A percentile compares a stretch with the other conserved stretches of the same genome.
Conservation (phyloP, 139 green algal genomes). For the Chlorella sorokiniana region DNA sequence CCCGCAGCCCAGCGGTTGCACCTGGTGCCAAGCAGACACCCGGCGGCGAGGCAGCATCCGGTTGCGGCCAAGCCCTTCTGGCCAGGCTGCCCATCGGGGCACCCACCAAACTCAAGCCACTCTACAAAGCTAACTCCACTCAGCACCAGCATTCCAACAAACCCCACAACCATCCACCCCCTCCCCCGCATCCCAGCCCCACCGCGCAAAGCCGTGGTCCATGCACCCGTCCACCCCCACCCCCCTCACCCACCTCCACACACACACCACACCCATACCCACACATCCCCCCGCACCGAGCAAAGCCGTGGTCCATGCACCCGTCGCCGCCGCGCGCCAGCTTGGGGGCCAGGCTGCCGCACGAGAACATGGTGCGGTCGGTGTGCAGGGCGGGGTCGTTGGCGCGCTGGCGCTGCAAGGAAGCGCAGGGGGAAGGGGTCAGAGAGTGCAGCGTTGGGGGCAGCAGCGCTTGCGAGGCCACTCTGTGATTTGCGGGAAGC, state of each 20-base stretch:
- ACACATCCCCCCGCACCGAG: not conserved
- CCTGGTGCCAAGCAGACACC: no score
- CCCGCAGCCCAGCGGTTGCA: not conserved
- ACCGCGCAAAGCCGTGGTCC: constrained; percentile 64
- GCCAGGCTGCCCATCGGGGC: not conserved
- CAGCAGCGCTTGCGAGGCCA: no score
- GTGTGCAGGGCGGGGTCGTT: constrained; percentile 60
- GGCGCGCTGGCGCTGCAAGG: constrained; percentile 31
- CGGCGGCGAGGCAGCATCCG: no score
- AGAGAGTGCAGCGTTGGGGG: not conserved
- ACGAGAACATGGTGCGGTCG: constrained; percentile 81
- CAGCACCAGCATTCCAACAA: not conserved
- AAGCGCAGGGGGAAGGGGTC: not conserved
- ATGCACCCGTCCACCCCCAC: constrained; percentile 74
- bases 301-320: constrained; percentile 83
- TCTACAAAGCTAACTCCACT: not conserved
- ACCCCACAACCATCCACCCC: not conserved
- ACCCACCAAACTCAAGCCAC: not conserved
- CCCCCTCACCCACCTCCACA: not conserved
- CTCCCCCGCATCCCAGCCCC: not conserved
- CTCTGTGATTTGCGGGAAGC: not conserved
- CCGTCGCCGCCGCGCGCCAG: constrained; percentile 62
- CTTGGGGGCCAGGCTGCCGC: constrained; percentile 69
- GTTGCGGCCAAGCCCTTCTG: no score
- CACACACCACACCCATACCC: not conserved